Evolutionary conservation across 208 protist species (phyloP).

Genomic region (Wallacemonas sp.): DNA sequence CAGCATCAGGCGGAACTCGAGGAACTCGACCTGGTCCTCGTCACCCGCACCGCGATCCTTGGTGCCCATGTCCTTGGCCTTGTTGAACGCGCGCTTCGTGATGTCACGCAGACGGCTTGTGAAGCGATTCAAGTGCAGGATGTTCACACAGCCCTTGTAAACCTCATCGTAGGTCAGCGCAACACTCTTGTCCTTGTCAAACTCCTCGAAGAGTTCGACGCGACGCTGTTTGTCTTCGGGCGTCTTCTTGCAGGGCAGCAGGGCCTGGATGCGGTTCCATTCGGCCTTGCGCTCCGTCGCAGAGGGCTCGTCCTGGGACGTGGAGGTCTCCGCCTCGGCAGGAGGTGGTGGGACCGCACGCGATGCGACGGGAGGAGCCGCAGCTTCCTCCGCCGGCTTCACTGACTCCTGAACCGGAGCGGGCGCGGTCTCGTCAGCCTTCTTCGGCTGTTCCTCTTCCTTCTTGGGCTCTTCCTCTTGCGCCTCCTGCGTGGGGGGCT

Average conservation of each 20-base stretch:
- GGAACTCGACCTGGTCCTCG: slow-evolving; percentile 20
- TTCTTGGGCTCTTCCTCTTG: neutral
- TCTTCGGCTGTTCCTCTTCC: slow-evolving; percentile 8
- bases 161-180: slow-evolving; percentile 47
- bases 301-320: slow-evolving; percentile 3
- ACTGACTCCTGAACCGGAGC: no score
- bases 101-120: slow-evolving; percentile 33
- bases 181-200: slow-evolving; percentile 50
- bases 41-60: slow-evolving; percentile 19
- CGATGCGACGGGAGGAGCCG: no score
- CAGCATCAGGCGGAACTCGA: slow-evolving; percentile 54
- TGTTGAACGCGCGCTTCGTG: slow-evolving; percentile 45
- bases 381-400: no score
- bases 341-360: no score
- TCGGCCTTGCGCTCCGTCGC: neutral
- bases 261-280: neutral
- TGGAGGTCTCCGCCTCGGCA: neutral
- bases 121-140: slow-evolving; percentile 31
- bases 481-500: neutral
- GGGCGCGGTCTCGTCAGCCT: slow-evolving; percentile 14
- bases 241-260: slow-evolving; percentile 10
- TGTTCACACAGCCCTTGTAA: slow-evolving; percentile 26
- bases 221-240: slow-evolving; percentile 22
- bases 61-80: slow-evolving; percentile 32
- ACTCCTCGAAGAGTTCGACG: slow-evolving; percentile 46